Conservation (phyloP, 78 protist genomes). For the Isochrysis galbana region DNA sequence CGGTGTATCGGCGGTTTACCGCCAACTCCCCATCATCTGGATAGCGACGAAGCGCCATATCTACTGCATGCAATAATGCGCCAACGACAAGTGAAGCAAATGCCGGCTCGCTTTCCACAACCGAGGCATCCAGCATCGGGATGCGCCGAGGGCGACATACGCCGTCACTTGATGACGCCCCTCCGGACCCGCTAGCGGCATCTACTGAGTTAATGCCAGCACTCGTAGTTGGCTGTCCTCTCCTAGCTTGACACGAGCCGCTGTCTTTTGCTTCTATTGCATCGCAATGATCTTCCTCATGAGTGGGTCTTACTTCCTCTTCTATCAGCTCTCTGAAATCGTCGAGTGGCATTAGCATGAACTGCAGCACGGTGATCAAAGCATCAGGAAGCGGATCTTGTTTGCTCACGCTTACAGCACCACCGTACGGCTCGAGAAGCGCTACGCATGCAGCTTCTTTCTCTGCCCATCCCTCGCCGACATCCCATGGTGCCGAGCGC, state of each 20-base stretch:
- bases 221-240: neutral
- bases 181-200: neutral
- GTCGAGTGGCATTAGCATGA: neutral
- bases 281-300: too few species aligned
- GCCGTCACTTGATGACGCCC: neutral
- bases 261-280: too few species aligned
- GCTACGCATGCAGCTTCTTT: neutral
- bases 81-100: neutral
- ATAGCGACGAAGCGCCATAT: neutral
- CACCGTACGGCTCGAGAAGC: neutral
- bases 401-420: neutral
- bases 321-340: neutral
- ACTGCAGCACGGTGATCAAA: neutral
- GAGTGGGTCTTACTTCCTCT: too few species aligned
- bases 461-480: neutral
- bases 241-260: neutral
- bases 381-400: neutral
- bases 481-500: neutral
- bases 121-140: neutral
- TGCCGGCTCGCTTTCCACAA: neutral
- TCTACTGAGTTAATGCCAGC: neutral
- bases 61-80: neutral
- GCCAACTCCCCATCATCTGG: neutral
- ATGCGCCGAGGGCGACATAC: neutral
- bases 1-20: too few species aligned